Base-by-base conservation (phyloP, 2,329 filamentous ascomycete genomes). In the Alternaria novae-zelandiae region DNA sequence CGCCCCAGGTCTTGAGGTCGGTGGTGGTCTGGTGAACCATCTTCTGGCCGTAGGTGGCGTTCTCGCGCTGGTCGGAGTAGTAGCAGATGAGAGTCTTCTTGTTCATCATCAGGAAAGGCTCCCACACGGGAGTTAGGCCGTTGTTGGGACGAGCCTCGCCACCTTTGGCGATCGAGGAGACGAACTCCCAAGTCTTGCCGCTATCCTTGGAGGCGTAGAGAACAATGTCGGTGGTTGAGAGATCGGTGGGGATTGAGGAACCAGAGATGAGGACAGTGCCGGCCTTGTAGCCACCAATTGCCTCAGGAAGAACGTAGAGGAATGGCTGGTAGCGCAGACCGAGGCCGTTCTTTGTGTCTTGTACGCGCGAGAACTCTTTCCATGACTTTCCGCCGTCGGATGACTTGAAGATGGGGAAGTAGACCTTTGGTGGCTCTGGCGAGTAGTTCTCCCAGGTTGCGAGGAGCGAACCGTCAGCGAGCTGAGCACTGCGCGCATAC, bases 31-130 rank as follows among this genome's bases (percentile, higher is more conserved):
- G 89, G 76, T 92, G 89, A 3, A 87, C 84, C 43, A 92, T 83
- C 73, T 91, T 91, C 78, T 92, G 90, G 17, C 90, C 90, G 72
- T 92, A 83, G 2, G 81, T 81, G 1, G 74, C 64, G 66, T 88
- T 84, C 65, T 89, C 89, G 36, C 90, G 86, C 74, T 92, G 90
- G 76, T 92, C 90, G 2, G 89, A 89, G 81, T 92, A 92, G 82
- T 91, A 92, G 70, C 85, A 82, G 36, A 92, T 84, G 17, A 92
- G 79, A 55, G 86, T 82, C 57, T 86, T 83, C 59, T 90, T 79
- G 74, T 89, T 84, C 47, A 85, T 81, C 74, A 85, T 84, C 45
- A 92, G 78, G 76, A 90, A 91, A 0, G 90, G 90, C 76, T 93
- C 91, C 90, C 90, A 93, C 20, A 93, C 87, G 0, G 90, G 89